Evolutionary conservation across 2,329 filamentous ascomycete genomes (phyloP), one percentile per base, ranked within the genome.

Genomic region (Aspergillus sp.): DNA sequence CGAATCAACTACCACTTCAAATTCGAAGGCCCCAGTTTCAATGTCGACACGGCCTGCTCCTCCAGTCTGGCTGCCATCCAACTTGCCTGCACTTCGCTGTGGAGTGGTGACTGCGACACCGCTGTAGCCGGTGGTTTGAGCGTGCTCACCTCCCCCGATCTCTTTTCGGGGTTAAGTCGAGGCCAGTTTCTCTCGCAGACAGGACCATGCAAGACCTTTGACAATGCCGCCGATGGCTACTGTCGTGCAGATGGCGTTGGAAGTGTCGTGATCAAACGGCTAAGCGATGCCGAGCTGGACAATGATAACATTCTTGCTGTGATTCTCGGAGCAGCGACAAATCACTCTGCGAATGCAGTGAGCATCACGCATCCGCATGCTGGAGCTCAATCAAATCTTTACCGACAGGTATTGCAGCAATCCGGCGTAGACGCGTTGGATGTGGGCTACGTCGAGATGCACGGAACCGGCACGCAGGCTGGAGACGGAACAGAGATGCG

Each of bases 81-180:
- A 50, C 67, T 85, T 2, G 79, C 80, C 3, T 90, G 86, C 65
- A 83, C 81, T 5, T 79, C 86, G 0, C 71, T 90, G 7, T 84
- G 82, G 78, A 76, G 78, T 2, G 79, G 82, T 39, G 88, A 93
- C 52, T 87, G 83, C 49, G 87, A 93, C 58, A 90, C 85, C 6
- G 88, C 86, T 1, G 79, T 90, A 31, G 85, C 87, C 1, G 88
- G 88, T 44, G 88, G 88, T 46, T 69, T 86, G 10, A 89, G 86
- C 41, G 33, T 62, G 4, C 75, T 90, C 65, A 89, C 86, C 39
- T 88, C 88, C 64, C 84, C 86, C 0, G 86, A 90, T 62, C 86
- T 85, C 70, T 88, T 86, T 67, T 75, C 83, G 5, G 85, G 84
- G 52, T 72, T 90, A 2, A 83, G 81, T 58, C 79, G 83, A 51